Evolutionary conservation across 2,329 filamentous ascomycete species (phyloP).

Genomic region (Pseudonectria buxi): DNA sequence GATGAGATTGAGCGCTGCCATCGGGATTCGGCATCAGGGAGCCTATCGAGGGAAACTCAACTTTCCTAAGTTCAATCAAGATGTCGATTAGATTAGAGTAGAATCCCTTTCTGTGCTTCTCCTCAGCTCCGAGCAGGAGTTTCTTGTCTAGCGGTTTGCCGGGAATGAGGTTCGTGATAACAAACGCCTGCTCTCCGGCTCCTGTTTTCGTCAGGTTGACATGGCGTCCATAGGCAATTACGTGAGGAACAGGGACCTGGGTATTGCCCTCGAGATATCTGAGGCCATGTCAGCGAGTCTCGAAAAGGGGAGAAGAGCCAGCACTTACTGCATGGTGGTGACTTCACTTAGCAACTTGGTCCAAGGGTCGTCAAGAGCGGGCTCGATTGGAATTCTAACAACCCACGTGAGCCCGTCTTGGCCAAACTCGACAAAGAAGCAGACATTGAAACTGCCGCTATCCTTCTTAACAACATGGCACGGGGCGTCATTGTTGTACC

Average conservation of each 20-base stretch:
- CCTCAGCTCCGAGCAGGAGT: constrained; percentile 1
- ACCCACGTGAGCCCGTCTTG: constrained; percentile 11
- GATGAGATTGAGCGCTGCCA: constrained; percentile 3
- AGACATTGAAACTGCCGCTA: constrained; percentile 18
- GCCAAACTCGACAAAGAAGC: constrained; percentile 17
- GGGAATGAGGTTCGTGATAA: constrained; percentile 15
- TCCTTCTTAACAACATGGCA: constrained; percentile 11
- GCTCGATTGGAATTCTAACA: constrained; percentile 19
- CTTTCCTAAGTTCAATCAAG: constrained; percentile 16
- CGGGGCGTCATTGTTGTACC: constrained; percentile 9
- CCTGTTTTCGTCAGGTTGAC: constrained; percentile 1
- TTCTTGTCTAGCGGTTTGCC: constrained; percentile 14
- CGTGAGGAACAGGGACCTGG: constrained; percentile 15
- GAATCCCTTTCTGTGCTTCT: constrained; percentile 10
- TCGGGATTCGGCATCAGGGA: constrained; percentile 18
- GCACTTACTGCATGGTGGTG: constrained; percentile 14
- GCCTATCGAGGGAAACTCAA: constrained; percentile 17
- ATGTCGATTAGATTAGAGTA: constrained; percentile 21
- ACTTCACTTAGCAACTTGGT: constrained; percentile 22
- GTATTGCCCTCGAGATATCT: constrained; percentile 18
- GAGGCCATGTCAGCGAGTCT: constrained; percentile 1
- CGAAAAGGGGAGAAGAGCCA: neutral
- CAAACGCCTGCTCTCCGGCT: constrained; percentile 9
- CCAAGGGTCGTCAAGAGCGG: constrained; percentile 15
- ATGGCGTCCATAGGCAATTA: constrained; percentile 14